Conservation (phyloP, 257 asterid genomes). For the Cruciata laevipes region DNA sequence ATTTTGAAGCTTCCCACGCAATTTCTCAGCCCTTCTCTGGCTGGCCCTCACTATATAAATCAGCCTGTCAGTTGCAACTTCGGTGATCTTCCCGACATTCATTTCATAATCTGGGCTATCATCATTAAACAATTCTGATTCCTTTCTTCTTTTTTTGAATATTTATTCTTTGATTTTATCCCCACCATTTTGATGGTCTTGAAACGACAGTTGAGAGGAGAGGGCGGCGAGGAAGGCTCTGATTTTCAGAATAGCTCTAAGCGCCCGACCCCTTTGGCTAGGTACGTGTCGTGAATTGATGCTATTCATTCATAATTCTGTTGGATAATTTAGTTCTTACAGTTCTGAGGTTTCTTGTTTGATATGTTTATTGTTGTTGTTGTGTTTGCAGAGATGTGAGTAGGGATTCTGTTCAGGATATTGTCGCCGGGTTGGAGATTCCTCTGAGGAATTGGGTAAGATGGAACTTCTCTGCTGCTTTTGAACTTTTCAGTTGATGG, state of each 20-base stretch:
- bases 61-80: constrained; percentile 23
- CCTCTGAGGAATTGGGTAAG: constrained; percentile 50
- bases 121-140: neutral
- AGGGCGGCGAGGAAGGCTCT: constrained; percentile 48
- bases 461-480: constrained; percentile 12
- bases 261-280: constrained; percentile 25
- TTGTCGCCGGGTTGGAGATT: constrained; percentile 46
- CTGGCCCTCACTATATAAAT: constrained; percentile 14
- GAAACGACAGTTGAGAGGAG: constrained; percentile 44
- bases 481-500: constrained; percentile 2
- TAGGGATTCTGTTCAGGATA: constrained; percentile 40
- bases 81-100: constrained; percentile 9
- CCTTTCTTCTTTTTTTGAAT: neutral
- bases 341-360: neutral
- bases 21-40: constrained; percentile 25
- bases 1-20: constrained; percentile 48
- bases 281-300: constrained; percentile 20
- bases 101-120: neutral
- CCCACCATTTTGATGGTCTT: constrained; percentile 48
- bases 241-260: constrained; percentile 29
- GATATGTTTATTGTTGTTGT: constrained; percentile 9
- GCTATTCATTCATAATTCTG: neutral
- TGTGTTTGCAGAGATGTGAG: constrained; percentile 43
- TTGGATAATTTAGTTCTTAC: neutral
- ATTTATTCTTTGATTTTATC: neutral